Percentiles rank a stretch among this genome's conserved stretches.
These are phyloP conservation scores for Ophiosphaerella narmari DNA, from an alignment of 2,329 filamentous ascomycete species.

Conservation along the genomic window DNA sequence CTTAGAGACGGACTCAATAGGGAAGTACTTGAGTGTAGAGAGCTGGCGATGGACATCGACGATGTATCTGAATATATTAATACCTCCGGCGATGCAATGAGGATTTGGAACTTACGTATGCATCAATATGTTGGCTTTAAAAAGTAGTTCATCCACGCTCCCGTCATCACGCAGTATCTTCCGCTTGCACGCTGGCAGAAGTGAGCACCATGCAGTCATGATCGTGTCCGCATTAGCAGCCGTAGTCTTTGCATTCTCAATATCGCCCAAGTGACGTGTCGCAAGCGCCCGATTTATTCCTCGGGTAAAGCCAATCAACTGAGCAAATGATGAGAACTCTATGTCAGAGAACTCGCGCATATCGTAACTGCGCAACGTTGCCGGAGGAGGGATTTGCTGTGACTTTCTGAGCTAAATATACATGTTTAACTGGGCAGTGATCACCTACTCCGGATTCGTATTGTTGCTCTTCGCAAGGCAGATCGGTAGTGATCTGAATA, in stretches of 20 bases:
- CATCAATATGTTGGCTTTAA: slow-evolving; percentile 64
- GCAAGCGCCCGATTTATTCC: slow-evolving; percentile 74
- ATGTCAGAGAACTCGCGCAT: slow-evolving; percentile 71
- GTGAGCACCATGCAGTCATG: slow-evolving; percentile 74
- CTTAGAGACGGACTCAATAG: slow-evolving; percentile 25
- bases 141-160: slow-evolving; percentile 81
- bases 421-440: not conserved
- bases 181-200: slow-evolving; percentile 71
- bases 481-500: slow-evolving; percentile 65
- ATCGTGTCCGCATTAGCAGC: slow-evolving; percentile 52
- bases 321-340: slow-evolving; percentile 80
- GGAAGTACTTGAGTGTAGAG: slow-evolving; percentile 17
- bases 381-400: slow-evolving; percentile 25
- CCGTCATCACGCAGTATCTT: slow-evolving; percentile 70
- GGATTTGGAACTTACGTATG: slow-evolving; percentile 12
- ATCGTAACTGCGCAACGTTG: slow-evolving; percentile 73
- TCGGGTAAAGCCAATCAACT: slow-evolving; percentile 75
- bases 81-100: not conserved
- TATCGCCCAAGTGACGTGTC: slow-evolving; percentile 8
- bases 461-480: slow-evolving; percentile 79
- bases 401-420: not conserved
- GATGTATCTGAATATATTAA: slow-evolving; percentile 17
- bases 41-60: slow-evolving; percentile 27
- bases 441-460: slow-evolving; percentile 50
- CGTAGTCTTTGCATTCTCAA: slow-evolving; percentile 14